Evolutionary conservation across 1,284 basidiomycete species (phyloP), one percentile per base, ranked within the genome.

Genomic region (Cystobasidium slooffiae): DNA sequence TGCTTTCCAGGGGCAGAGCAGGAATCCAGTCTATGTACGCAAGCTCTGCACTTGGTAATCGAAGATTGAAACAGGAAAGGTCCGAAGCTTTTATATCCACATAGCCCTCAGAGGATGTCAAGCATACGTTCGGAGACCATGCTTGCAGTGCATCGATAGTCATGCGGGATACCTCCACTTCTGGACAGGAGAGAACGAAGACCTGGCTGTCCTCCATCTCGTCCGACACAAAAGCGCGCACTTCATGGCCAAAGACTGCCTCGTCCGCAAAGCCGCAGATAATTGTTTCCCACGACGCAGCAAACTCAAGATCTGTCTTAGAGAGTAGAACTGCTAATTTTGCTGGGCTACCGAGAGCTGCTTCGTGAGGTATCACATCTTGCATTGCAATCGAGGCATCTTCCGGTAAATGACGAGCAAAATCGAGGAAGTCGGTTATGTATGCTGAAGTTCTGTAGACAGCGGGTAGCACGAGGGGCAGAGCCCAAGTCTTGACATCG

Each of bases 21-120:
- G 75, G 68, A 3, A 80, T 59, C 79, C 79, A 80, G 22, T 79
- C 77, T 0, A 76, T 67, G 16, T 75, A 20, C 43, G 9, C 51
- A 14, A 77, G 31, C 16, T 80, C 78, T 14, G 59, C 70, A 22
- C 43, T 73, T 18, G 44, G 46, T 44, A 80, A 67, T 6, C 37
- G 63, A 18, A 80, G 68, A 0, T 20, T 31, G 18, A 47, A 12
- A 41, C 58, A 72, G n/a, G n/a, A 76, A 75, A 49, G 24, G 43
- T 16, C 16, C 43, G 24, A 9, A 18, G 16, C 18, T 24, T 0
- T 12, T 6, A 63, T 16, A 1, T 49, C 7, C 0, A 63, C 12
- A 1, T 24, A 24, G 24, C 43, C 39, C 44, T 63, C 61, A 12
- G 44, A 63, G 37, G 44, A 9, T 4, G 68, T 44, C 22, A 69